phyloP scores from a whole-genome alignment of 2,329 filamentous ascomycete genomes.

The Falciphora oryzae region DNA sequence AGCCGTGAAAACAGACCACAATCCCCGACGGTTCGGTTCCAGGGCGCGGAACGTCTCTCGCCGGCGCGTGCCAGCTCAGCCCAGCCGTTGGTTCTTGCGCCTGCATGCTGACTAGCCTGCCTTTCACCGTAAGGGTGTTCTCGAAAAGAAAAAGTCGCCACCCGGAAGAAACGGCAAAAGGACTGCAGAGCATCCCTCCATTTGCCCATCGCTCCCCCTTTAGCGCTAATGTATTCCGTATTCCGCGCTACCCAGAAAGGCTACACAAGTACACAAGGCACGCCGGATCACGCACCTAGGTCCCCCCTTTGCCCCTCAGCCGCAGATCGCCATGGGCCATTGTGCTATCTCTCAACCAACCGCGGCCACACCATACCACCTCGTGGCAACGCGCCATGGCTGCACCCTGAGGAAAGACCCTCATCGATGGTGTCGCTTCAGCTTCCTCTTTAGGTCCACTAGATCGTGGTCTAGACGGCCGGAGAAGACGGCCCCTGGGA shows the following conservation, averaged over 20 bases:
- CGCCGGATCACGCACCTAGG: no score
- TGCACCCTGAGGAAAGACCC: neutral
- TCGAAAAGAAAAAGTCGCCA: neutral
- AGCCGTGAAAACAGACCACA: neutral
- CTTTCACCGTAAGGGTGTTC: neutral
- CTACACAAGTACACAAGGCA: no score
- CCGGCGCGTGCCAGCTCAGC: neutral
- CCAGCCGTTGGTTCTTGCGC: neutral
- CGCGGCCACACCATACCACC: no score
- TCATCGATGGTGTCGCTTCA: neutral
- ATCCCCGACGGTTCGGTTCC: neutral
- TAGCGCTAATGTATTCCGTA: no score
- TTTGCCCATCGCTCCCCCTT: no score
- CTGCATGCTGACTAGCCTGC: neutral
- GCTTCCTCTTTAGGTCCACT: neutral
- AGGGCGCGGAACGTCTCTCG: neutral
- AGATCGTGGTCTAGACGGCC: neutral
- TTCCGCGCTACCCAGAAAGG: no score
- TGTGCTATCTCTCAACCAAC: neutral
- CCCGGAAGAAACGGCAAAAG: no score
- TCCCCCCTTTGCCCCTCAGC: neutral
- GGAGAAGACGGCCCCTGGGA: neutral
- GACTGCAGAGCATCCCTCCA: no score
- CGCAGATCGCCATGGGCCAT: no score
- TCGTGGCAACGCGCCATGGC: neutral